Base-by-base conservation (phyloP, 805 yeast species). In the Nakazawaea holstii region DNA sequence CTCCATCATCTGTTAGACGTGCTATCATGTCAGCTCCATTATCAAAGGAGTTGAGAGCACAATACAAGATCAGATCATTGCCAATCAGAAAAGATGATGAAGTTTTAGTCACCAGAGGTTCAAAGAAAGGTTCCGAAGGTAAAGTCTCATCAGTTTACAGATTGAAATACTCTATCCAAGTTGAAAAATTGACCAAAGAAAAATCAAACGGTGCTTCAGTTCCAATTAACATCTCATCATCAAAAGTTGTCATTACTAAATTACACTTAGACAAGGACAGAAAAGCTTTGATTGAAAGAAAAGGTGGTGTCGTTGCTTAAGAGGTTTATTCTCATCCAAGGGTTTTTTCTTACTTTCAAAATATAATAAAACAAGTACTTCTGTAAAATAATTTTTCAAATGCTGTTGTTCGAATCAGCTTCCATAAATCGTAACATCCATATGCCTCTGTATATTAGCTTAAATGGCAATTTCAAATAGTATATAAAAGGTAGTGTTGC, bases 91-190 rank as follows among this genome's bases (percentile, higher is more conserved):
- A 87, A 77, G 95, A 91, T 65, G 99, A 94, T 73, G 89, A 87
- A 76, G 96, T 94, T 65, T 74, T 80, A 65, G 94, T 94, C 69
- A 92, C 86, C 73, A 92, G 99, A 79, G 99, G 99, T 71, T 87
- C 98, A 69, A 87, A 88, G 87, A 94, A 94, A 83, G 99, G 98
- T 74, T 90, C 92, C 66, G 99, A 92, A 82, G 99, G 99, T 77
- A 88, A 90, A 79, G 82, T 94, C 73, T 79, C 94, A 62, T 86
- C 96, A 59, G 98, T 92, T 64, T 94, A 94, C 97, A 92, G 99
- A 87, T 87, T 94, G 78, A 94, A 94, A 77, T 94, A 79, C 72
- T 83, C 96, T 65, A 81, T 94, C 63, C 98, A 92, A 79, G 85
- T 94, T 66, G 98, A 91, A 80, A 92, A 92, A 81, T 80, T 94